Percentiles rank a stretch among this genome's conserved stretches.
phyloP scores from a whole-genome alignment of 208 protist species.

The Acanthamoeba lenticulata region DNA sequence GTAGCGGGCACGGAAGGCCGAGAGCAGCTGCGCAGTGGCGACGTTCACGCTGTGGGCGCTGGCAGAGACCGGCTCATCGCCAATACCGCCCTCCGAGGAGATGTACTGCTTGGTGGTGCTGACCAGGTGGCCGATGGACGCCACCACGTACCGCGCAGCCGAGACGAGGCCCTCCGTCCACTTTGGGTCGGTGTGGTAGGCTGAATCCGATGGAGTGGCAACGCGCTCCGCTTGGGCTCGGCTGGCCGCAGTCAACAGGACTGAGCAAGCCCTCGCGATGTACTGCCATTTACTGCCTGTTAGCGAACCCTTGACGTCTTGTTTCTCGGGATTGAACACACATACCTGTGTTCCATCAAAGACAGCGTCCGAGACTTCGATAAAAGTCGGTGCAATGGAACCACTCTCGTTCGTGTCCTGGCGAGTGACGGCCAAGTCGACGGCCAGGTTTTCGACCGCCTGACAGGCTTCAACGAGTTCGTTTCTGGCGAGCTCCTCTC shows the following conservation, averaged over 20 bases:
- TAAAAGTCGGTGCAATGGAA: neutral
- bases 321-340: neutral
- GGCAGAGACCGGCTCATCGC: neutral
- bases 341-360: neutral
- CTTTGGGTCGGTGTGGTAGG: neutral
- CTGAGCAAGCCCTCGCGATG: neutral
- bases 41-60: neutral
- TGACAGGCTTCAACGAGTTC: neutral
- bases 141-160: neutral
- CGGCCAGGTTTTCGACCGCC: neutral
- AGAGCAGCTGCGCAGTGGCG: neutral
- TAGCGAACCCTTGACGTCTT: too few relatives aligned
- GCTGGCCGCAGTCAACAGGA: neutral
- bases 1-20: neutral
- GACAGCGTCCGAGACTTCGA: neutral
- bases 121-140: neutral
- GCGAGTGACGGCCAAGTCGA: neutral
- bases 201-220: neutral
- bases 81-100: neutral
- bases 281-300: neutral
- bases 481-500: neutral
- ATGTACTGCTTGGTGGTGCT: conserved; percentile 6
- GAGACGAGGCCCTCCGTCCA: neutral
- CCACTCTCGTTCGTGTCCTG: neutral
- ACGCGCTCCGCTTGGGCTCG: neutral